Evolutionary conservation across 352 stramenopile genomes (phyloP).

Genomic region (Globisporangium spinosum): DNA sequence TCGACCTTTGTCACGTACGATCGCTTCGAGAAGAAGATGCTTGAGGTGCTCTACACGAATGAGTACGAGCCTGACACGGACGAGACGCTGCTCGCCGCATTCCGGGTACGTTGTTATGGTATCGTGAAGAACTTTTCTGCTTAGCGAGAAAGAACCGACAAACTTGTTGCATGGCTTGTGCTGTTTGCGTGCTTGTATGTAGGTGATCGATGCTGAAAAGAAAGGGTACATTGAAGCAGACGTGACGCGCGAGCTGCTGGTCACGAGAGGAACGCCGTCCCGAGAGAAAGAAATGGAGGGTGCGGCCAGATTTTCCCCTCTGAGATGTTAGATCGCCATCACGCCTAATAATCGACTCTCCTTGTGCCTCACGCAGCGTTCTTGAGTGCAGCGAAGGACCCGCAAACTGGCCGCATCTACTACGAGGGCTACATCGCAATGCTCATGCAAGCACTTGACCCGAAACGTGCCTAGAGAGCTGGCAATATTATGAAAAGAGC

Average conservation of each 20-base stretch:
- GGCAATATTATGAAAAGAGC: background rate
- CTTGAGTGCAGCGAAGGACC: conserved; percentile 75
- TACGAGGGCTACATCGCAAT: conserved; percentile 91
- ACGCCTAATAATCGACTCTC: background rate
- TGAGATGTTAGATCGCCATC: background rate
- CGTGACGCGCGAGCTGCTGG: conserved; percentile 84
- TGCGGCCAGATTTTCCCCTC: conserved; percentile 11
- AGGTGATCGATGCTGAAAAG: conserved; percentile 74
- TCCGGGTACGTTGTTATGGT: conserved; percentile 30
- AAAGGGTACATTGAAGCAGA: conserved; percentile 89
- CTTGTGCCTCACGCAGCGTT: conserved; percentile 44
- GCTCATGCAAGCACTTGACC: conserved; percentile 52
- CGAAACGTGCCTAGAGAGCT: conserved; percentile 21
- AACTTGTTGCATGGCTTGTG: background rate
- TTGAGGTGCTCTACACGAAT: conserved; percentile 87
- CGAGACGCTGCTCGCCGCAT: conserved; percentile 84
- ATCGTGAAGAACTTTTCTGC: background rate
- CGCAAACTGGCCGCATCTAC: conserved; percentile 86
- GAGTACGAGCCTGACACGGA: conserved; percentile 87
- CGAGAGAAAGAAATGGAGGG: conserved; percentile 89
- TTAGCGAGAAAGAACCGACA: background rate
- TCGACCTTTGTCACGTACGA: conserved; percentile 88
- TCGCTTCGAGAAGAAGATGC: conserved; percentile 92
- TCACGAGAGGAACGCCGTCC: conserved; percentile 89
- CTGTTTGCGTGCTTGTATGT: background rate